Conservation (phyloP, 768 basidiomycete genomes). For the Russula sp. region DNA sequence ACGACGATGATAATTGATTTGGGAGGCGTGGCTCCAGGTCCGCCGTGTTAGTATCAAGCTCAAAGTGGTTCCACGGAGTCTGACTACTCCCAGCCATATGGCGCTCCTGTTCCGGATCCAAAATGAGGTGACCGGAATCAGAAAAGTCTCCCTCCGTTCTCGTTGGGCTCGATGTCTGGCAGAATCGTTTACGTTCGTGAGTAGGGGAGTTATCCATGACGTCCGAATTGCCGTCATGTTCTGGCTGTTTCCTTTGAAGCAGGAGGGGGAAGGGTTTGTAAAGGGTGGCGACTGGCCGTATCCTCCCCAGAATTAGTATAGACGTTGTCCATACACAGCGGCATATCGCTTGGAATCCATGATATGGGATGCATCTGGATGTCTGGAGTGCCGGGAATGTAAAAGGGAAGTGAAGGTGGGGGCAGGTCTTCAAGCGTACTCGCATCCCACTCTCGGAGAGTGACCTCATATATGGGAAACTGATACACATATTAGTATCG, state of each 20-base stretch:
- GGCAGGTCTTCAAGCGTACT: conserved; percentile 20
- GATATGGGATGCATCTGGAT: conserved; percentile 17
- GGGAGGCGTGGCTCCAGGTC: no score
- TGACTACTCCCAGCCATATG: not conserved
- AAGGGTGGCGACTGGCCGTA: not conserved
- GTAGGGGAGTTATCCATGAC: not conserved
- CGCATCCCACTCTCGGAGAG: conserved; percentile 26
- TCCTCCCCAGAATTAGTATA: not conserved
- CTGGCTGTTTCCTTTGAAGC: conserved; percentile 13
- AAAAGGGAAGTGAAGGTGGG: conserved; percentile 9
- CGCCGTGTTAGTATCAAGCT: not conserved
- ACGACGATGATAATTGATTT: not conserved
- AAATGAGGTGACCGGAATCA: not conserved
- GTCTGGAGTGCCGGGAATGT: conserved; percentile 8
- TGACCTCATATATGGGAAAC: conserved; percentile 21
- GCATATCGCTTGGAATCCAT: conserved; percentile 10
- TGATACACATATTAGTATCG: conserved; percentile 7
- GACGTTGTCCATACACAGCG: not conserved
- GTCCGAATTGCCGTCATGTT: not conserved
- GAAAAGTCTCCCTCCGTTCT: not conserved
- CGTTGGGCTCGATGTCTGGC: not conserved
- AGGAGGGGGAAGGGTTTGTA: not conserved
- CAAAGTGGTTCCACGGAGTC: not conserved
- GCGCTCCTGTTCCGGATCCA: not conserved
- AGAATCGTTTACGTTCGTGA: conserved; percentile 4